Percentiles rank a stretch among this genome's conserved stretches.
Evolutionary conservation across 768 basidiomycete genomes (phyloP).

Genomic region (Amanita muscaria): DNA sequence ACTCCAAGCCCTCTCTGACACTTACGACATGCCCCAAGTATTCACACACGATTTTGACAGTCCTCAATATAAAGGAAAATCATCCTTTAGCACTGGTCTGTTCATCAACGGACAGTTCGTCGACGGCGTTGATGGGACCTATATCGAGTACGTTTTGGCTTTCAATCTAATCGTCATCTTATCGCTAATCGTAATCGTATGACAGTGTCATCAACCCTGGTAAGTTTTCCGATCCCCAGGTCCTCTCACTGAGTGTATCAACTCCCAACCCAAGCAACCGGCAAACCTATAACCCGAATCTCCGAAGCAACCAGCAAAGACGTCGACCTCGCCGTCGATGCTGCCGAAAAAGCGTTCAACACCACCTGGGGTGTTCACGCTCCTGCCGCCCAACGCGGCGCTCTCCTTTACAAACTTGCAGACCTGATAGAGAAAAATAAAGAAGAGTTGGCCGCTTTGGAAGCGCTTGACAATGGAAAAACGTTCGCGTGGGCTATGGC

Average conservation of each 20-base stretch:
- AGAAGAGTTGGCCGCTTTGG: conserved; percentile 65
- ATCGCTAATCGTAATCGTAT: background rate
- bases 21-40: conserved; percentile 23
- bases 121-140: conserved; percentile 1
- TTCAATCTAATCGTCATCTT: background rate
- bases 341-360: conserved; percentile 48
- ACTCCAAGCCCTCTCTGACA: too few relatives aligned
- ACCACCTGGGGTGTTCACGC: conserved; percentile 61
- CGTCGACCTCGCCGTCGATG: conserved; percentile 67
- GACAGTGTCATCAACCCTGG: conserved; percentile 56
- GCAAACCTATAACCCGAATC: conserved; percentile 50
- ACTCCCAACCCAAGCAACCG: conserved; percentile 37
- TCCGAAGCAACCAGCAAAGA: conserved; percentile 58
- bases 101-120: conserved; percentile 9
- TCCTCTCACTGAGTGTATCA: background rate
- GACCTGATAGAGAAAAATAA: conserved; percentile 51
- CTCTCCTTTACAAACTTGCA: conserved; percentile 54
- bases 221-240: conserved; percentile 13
- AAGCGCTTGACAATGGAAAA: conserved; percentile 68
- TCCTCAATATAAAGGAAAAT: conserved; percentile 46
- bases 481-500: conserved; percentile 38
- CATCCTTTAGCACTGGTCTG: conserved; percentile 48
- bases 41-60: conserved; percentile 46
- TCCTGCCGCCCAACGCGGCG: conserved; percentile 42
- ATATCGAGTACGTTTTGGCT: conserved; percentile 5